These are phyloP conservation scores for Teratosphaeria pseudoeucalypti DNA, from an alignment of 2,329 filamentous ascomycete species.

Conservation along the genomic window DNA sequence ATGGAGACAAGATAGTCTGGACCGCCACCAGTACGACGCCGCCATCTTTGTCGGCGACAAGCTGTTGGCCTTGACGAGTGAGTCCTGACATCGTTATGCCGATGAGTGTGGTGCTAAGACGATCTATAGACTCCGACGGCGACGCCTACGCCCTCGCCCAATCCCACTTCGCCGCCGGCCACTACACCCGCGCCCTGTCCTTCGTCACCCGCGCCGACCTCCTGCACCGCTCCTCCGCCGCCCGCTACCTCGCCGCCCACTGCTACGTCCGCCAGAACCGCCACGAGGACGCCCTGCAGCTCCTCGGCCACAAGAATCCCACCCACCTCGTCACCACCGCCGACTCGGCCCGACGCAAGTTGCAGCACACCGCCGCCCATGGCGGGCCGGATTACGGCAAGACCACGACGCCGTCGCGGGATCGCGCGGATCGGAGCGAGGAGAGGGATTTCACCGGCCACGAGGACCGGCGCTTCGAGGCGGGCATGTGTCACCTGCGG, in stretches of 20 bases:
- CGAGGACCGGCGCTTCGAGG: slow-evolving; percentile 75
- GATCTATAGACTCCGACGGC: slow-evolving; percentile 64
- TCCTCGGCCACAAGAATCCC: slow-evolving; percentile 91
- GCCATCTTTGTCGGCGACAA: slow-evolving; percentile 98
- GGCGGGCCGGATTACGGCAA: slow-evolving; percentile 35
- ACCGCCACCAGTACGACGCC: slow-evolving; percentile 92
- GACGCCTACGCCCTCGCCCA: slow-evolving; percentile 98
- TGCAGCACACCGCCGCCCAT: slow-evolving; percentile 49
- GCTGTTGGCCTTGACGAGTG: slow-evolving; percentile 83
- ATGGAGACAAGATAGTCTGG: slow-evolving; percentile 90
- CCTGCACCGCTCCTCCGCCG: slow-evolving; percentile 69
- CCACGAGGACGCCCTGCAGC: slow-evolving; percentile 74
- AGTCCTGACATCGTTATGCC: slow-evolving; percentile 19
- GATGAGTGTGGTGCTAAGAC: neutral
- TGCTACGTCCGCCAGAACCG: slow-evolving; percentile 88
- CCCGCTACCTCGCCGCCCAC: slow-evolving; percentile 84
- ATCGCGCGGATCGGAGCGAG: slow-evolving; percentile 48
- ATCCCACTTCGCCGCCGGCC: slow-evolving; percentile 89
- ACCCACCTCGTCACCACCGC: slow-evolving; percentile 67
- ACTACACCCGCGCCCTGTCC: slow-evolving; percentile 83
- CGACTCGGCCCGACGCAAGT: slow-evolving; percentile 57
- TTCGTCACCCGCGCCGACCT: slow-evolving; percentile 79
- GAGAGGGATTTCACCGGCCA: slow-evolving; percentile 58
- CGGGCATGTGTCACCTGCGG: slow-evolving; percentile 91
- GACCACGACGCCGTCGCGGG: slow-evolving; percentile 31